phyloP scores from a whole-genome alignment of 2,329 filamentous ascomycete species.

The Trichoderma guizhouense region DNA sequence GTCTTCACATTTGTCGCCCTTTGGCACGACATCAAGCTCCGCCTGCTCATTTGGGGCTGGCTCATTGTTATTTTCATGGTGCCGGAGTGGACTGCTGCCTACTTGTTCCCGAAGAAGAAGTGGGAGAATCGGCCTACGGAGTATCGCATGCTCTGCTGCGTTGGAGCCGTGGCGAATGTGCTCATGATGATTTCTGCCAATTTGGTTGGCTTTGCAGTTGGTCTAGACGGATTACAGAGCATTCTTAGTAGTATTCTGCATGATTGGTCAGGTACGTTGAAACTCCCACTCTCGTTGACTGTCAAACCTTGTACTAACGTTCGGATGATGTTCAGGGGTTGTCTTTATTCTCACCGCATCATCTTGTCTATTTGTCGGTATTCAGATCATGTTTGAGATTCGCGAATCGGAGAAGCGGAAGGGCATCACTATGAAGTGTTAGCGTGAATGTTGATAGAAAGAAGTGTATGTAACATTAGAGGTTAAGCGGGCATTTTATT shows the following conservation, averaged over 20 bases:
- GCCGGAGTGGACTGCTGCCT: slow-evolving; percentile 72
- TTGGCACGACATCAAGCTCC: slow-evolving; percentile 95
- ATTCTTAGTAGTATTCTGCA: slow-evolving; percentile 73
- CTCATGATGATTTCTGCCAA: slow-evolving; percentile 97
- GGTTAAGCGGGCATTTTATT: not conserved
- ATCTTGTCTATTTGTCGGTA: slow-evolving; percentile 73
- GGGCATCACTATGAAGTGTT: slow-evolving; percentile 83
- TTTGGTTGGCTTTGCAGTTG: slow-evolving; percentile 90
- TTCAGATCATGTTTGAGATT: slow-evolving; percentile 96
- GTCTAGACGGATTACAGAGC: slow-evolving; percentile 78
- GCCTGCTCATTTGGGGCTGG: slow-evolving; percentile 94
- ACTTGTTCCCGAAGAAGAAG: slow-evolving; percentile 68
- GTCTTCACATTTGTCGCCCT: slow-evolving; percentile 97
- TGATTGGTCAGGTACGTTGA: slow-evolving; percentile 61
- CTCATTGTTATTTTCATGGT: slow-evolving; percentile 90
- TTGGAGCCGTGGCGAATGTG: slow-evolving; percentile 78
- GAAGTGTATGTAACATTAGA: not conserved
- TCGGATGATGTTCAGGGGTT: slow-evolving; percentile 50
- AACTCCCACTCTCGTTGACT: not conserved
- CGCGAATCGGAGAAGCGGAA: slow-evolving; percentile 78
- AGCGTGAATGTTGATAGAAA: slow-evolving; percentile 18
- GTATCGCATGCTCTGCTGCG: slow-evolving; percentile 76
- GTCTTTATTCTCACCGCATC: slow-evolving; percentile 71
- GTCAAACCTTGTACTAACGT: not conserved
- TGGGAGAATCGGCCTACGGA: slow-evolving; percentile 67